Evolutionary conservation across 208 protist genomes (phyloP).

Genomic region (Leishmania arabica): DNA sequence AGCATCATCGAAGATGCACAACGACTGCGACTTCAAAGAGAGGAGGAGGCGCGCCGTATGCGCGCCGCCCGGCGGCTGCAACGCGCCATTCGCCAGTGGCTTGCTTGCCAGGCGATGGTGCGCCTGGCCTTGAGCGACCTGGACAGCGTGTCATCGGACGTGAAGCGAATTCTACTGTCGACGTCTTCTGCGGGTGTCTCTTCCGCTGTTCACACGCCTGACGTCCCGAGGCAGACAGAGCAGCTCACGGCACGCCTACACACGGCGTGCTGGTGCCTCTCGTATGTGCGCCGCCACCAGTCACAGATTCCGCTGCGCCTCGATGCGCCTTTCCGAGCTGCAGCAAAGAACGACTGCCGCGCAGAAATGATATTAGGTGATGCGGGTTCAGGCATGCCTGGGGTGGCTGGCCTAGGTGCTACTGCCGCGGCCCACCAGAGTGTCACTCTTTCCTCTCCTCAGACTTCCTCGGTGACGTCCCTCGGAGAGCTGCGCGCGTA

Average conservation of each 20-base stretch:
- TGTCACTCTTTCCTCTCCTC: background rate
- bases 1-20: conserved; percentile 60
- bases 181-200: background rate
- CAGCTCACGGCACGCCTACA: conserved; percentile 21
- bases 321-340: background rate
- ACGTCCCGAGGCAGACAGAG: background rate
- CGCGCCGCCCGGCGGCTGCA: conserved; percentile 49
- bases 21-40: conserved; percentile 45
- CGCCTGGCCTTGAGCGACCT: conserved; percentile 29
- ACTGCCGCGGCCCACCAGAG: background rate
- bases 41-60: conserved; percentile 41
- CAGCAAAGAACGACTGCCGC: background rate
- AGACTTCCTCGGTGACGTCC: background rate
- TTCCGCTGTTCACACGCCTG: background rate
- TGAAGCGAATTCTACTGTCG: conserved; percentile 4
- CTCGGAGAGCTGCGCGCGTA: conserved; percentile 16
- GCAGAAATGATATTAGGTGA: background rate
- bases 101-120: conserved; percentile 29
- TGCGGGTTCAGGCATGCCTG: too few relatives aligned
- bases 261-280: conserved; percentile 37
- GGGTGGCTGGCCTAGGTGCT: background rate
- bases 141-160: background rate
- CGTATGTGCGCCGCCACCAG: conserved; percentile 27
- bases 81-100: conserved; percentile 44
- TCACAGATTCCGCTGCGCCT: conserved; percentile 24